phyloP scores from a whole-genome alignment of 176 grass and related monocot species.

The Poa annua region DNA sequence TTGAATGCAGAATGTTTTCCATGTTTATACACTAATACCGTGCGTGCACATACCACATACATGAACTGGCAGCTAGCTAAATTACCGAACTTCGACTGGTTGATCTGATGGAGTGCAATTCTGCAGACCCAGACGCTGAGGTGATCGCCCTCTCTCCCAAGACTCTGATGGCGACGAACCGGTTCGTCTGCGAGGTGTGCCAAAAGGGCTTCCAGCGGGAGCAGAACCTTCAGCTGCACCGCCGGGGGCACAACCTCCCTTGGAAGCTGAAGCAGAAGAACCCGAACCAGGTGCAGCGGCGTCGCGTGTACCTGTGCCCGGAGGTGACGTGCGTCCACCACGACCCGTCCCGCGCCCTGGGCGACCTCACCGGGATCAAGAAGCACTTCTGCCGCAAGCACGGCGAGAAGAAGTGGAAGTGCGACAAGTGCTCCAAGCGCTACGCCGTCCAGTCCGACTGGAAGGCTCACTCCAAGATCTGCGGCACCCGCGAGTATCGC shows the following conservation, averaged over 20 bases:
- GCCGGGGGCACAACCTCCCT: slow-evolving; percentile 93
- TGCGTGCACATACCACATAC: not conserved
- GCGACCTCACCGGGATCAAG: slow-evolving; percentile 98
- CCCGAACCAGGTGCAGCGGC: slow-evolving; percentile 60
- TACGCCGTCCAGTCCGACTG: slow-evolving; percentile 98
- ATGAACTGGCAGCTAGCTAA: not conserved
- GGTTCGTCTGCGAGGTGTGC: slow-evolving; percentile 99
- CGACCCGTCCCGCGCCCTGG: slow-evolving; percentile 85
- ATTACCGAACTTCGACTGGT: not conserved
- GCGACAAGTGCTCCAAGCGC: slow-evolving; percentile 97
- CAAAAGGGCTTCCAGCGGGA: slow-evolving; percentile 97
- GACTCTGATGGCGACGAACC: slow-evolving; percentile 90
- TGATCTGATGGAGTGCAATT: not conserved
- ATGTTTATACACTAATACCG: not conserved
- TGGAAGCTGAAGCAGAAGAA: slow-evolving; percentile 99
- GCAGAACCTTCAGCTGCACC: slow-evolving; percentile 99
- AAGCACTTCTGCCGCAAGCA: slow-evolving; percentile 99
- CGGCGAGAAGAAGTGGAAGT: slow-evolving; percentile 99
- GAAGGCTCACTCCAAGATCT: slow-evolving; percentile 99
- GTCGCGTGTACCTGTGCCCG: slow-evolving; percentile 94
- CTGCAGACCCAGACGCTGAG: slow-evolving; percentile 87
- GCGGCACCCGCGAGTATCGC: slow-evolving; percentile 96
- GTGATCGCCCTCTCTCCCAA: slow-evolving; percentile 97
- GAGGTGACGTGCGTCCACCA: slow-evolving; percentile 96
- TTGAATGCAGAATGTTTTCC: not conserved